Conservation (phyloP, 208 protist species). For the Polymyxa betae region DNA sequence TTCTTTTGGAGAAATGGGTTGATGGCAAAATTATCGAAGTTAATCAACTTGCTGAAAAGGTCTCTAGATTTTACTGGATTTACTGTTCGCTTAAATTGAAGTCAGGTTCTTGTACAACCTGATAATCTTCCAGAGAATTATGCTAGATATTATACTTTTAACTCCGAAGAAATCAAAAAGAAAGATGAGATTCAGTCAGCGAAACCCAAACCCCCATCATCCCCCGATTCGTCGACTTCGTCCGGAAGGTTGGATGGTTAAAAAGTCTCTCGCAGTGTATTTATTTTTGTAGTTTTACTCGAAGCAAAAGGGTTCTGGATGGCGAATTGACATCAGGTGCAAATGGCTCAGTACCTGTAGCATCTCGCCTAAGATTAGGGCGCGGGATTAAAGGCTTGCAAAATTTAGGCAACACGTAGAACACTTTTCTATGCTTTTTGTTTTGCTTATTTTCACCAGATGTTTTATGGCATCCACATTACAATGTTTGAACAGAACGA, state of each 20-base stretch:
- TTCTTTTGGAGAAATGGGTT: no score
- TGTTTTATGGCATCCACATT: conserved; percentile 94
- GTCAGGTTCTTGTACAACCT: not conserved
- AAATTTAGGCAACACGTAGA: conserved; percentile 90
- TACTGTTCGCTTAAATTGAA: no score
- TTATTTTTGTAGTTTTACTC: not conserved
- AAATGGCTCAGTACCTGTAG: not conserved
- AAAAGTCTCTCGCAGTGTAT: not conserved
- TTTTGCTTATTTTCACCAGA: not conserved
- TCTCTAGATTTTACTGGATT: no score
- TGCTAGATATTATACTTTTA: not conserved
- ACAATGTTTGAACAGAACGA: conserved; percentile 88
- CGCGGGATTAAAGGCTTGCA: conserved; percentile 72
- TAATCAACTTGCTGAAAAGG: no score
- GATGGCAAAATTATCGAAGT: no score
- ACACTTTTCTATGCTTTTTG: not conserved
- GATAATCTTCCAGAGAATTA: not conserved
- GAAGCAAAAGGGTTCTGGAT: not conserved
- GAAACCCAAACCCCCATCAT: not conserved
- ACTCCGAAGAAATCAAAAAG: not conserved
- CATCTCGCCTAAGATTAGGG: not conserved
- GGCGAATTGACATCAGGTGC: not conserved
- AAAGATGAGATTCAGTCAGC: no score
- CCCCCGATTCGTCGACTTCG: not conserved
- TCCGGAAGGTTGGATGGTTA: not conserved